A percentile compares a stretch with the other conserved stretches of the same genome.
Conservation (phyloP, 495 filamentous ascomycete species). For the Penicillium turbatum region DNA sequence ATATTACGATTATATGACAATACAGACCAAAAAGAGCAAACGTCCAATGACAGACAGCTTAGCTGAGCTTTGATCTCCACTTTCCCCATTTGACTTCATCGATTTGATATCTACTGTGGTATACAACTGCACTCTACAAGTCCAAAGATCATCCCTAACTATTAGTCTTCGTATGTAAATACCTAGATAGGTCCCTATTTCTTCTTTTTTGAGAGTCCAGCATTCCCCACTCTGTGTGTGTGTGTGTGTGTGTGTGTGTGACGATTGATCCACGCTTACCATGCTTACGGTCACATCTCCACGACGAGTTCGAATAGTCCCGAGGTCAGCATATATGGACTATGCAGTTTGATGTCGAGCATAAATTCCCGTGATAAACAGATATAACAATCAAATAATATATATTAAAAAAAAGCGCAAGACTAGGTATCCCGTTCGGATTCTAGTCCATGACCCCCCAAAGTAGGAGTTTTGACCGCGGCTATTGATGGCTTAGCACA, state of each 20-base stretch:
- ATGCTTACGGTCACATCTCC: conserved; percentile 1
- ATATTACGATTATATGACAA: background rate
- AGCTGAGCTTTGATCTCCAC: no score
- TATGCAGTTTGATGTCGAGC: background rate
- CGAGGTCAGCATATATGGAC: background rate
- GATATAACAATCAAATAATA: no score
- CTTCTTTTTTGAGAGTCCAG: background rate
- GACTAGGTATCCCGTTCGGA: background rate
- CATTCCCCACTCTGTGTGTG: background rate
- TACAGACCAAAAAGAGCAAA: background rate
- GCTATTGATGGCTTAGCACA: background rate
- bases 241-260: background rate
- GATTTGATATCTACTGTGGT: no score
- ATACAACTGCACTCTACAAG: no score
- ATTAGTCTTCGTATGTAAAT: no score
- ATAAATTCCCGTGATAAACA: no score
- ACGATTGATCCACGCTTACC: background rate
- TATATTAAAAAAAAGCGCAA: background rate
- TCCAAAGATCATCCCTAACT: no score
- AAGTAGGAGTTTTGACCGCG: background rate
- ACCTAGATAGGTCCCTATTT: background rate
- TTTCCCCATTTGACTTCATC: no score
- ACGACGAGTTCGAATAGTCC: background rate
- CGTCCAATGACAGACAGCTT: no score
- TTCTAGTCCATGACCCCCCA: background rate